A percentile compares a stretch with the other conserved stretches of the same genome.
These are phyloP conservation scores for Catunica adiposa DNA, from an alignment of 2,329 filamentous ascomycete genomes.

Conservation along the genomic window DNA sequence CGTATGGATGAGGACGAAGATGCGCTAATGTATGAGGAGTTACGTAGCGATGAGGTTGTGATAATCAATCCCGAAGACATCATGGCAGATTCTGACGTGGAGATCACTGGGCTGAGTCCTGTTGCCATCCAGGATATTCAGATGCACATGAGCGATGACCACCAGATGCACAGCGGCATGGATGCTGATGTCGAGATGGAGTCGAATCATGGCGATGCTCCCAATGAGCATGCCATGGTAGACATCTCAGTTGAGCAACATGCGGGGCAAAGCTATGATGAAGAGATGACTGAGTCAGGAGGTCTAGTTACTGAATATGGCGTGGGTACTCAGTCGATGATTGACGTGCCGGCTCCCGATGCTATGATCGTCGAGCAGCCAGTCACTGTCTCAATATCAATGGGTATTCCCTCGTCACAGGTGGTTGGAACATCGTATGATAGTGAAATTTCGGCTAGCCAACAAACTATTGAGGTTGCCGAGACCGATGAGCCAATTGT, in stretches of 20 bases:
- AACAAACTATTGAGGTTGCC: not conserved
- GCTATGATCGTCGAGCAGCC: conserved; percentile 1
- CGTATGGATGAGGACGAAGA: conserved; percentile 5
- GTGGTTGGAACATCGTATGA: not conserved
- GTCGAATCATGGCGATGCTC: not conserved
- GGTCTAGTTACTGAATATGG: not conserved
- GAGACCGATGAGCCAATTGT: not conserved
- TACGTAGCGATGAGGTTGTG: not conserved
- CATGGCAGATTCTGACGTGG: conserved; percentile 12
- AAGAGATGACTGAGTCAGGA: not conserved
- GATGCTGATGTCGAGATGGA: conserved; percentile 11
- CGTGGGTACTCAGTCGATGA: not conserved
- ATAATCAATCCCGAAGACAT: conserved; percentile 6
- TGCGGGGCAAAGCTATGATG: not conserved
- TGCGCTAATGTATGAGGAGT: not conserved
- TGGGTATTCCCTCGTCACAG: not conserved
- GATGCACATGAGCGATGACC: conserved; percentile 6
- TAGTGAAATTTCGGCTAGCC: not conserved
- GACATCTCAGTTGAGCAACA: not conserved
- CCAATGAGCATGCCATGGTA: not conserved
- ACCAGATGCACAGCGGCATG: not conserved
- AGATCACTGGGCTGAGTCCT: not conserved
- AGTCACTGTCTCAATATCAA: not conserved
- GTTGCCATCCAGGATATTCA: not conserved
- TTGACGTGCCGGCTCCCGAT: not conserved